phyloP scores from a whole-genome alignment of 306 rosid species.

The barrel medic (Medicago truncatula) region DNA sequence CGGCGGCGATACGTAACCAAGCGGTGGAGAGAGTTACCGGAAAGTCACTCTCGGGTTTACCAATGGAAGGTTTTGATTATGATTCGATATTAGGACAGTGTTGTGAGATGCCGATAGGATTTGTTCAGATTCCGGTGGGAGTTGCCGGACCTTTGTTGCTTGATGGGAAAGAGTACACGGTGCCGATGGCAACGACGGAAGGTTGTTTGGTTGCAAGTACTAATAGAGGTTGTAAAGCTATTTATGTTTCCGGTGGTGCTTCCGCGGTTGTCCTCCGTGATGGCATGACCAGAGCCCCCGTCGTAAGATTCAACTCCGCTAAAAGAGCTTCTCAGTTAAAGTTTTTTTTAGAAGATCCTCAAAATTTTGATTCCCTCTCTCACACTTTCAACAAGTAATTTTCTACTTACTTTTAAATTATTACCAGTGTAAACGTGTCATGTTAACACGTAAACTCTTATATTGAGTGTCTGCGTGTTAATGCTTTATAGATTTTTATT shows the following conservation, averaged over 20 bases:
- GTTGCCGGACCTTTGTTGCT: conserved; percentile 83
- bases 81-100: conserved; percentile 87
- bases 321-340: conserved; percentile 78
- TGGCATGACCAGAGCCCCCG: conserved; percentile 91
- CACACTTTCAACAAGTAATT: conserved; percentile 72
- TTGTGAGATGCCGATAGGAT: conserved; percentile 94
- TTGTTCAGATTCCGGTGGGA: conserved; percentile 85
- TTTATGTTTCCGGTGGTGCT: conserved; percentile 82
- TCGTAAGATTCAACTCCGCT: conserved; percentile 71
- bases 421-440: too few relatives aligned
- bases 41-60: conserved; percentile 63
- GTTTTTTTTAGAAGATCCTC: conserved; percentile 70
- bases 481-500: not conserved
- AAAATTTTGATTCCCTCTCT: conserved; percentile 65
- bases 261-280: conserved; percentile 65
- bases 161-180: conserved; percentile 69
- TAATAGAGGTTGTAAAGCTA: conserved; percentile 91
- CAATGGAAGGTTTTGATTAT: conserved; percentile 76
- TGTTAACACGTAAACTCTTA: too few relatives aligned
- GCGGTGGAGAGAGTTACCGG: conserved; percentile 66
- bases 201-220: conserved; percentile 89
- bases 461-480: too few relatives aligned
- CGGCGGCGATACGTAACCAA: conserved; percentile 71
- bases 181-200: conserved; percentile 96
- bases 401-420: not conserved